Conservation (phyloP, 176 grass and related monocot species). For the Zoysia japonica region DNA sequence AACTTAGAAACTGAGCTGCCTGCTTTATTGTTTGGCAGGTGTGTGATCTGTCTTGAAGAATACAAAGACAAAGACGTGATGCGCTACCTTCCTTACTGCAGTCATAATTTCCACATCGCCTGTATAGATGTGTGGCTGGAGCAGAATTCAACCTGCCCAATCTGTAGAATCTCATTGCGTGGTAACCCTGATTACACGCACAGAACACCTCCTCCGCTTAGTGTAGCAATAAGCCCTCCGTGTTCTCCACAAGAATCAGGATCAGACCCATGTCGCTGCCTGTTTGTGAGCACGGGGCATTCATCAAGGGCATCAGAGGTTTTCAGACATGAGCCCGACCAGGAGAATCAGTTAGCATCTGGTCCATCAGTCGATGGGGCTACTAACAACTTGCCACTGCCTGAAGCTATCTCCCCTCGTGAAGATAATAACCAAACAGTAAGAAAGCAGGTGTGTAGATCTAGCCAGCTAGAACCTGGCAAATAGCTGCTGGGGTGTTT, state of each 20-base stretch:
- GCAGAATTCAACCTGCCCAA: slow-evolving; percentile 88
- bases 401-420: slow-evolving; percentile 35
- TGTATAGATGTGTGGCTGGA: slow-evolving; percentile 93
- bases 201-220: slow-evolving; percentile 13
- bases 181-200: slow-evolving; percentile 64
- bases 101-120: slow-evolving; percentile 73
- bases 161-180: slow-evolving; percentile 88
- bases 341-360: slow-evolving; percentile 39
- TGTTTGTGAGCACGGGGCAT: slow-evolving; percentile 46
- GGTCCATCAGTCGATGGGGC: slow-evolving; percentile 40
- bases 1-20: slow-evolving; percentile 3
- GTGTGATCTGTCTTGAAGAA: slow-evolving; percentile 72
- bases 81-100: slow-evolving; percentile 65
- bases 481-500: slow-evolving; percentile 33
- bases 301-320: slow-evolving; percentile 44
- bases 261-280: slow-evolving; percentile 49
- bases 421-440: slow-evolving; percentile 42
- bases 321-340: slow-evolving; percentile 48
- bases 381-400: slow-evolving; percentile 15
- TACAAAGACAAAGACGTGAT: slow-evolving; percentile 74
- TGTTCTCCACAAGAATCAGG: slow-evolving; percentile 48
- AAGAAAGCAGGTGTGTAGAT: slow-evolving; percentile 53
- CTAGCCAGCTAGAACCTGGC: slow-evolving; percentile 28
- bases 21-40: slow-evolving; percentile 38
- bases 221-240: slow-evolving; percentile 30